phyloP scores from a whole-genome alignment of 371 early-diverging fungal species.

The Mucor lusitanicus region DNA sequence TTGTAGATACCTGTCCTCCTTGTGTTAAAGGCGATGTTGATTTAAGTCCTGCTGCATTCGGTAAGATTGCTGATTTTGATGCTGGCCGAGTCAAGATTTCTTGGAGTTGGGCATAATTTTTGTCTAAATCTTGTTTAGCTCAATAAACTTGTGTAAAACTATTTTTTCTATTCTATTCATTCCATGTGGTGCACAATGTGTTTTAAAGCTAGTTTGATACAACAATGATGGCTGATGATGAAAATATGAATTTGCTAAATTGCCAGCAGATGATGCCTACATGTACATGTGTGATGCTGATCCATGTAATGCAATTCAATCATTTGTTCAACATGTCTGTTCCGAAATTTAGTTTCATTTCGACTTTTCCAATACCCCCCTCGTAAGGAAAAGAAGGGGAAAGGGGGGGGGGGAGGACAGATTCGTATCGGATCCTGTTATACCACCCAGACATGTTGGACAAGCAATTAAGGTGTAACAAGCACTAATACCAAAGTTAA shows the following conservation, averaged over 20 bases:
- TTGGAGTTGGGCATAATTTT: conserved; percentile 31
- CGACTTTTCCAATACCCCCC: background rate
- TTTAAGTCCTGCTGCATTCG: conserved; percentile 56
- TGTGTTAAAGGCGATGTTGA: conserved; percentile 41
- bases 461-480: background rate
- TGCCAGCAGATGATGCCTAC: background rate
- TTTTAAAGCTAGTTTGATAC: background rate
- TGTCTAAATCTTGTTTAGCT: background rate
- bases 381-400: background rate
- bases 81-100: conserved; percentile 50
- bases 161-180: background rate
- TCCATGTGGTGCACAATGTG: background rate
- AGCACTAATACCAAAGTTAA: background rate
- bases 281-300: background rate
- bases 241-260: background rate
- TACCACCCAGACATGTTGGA: background rate
- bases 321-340: background rate
- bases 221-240: background rate
- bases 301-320: background rate
- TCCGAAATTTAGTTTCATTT: background rate
- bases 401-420: background rate
- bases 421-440: background rate
- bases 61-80: conserved; percentile 37
- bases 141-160: background rate
- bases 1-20: conserved; percentile 45